Conservation (phyloP, 2,329 filamentous ascomycete genomes). For the Leptographium radiaticola region DNA sequence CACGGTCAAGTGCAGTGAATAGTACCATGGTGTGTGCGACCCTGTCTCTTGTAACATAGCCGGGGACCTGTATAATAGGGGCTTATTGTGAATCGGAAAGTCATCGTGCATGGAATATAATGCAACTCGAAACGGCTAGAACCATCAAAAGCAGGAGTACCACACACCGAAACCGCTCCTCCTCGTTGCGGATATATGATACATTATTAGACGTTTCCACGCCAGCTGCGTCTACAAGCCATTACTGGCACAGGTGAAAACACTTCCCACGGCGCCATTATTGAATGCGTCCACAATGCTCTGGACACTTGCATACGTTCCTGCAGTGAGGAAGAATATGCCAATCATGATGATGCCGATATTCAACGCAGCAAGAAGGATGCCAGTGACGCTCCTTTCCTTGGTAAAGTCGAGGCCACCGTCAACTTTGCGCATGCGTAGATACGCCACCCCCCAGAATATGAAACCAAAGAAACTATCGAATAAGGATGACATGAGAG, state of each 20-base stretch:
- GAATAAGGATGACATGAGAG: conserved; percentile 75
- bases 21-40: too few species aligned
- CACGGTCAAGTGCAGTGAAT: too few species aligned
- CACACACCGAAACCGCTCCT: too few species aligned
- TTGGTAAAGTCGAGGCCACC: conserved; percentile 39
- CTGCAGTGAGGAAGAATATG: conserved; percentile 66
- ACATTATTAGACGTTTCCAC: not conserved
- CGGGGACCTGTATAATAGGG: too few species aligned
- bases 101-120: too few species aligned
- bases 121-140: too few species aligned
- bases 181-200: not conserved
- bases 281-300: conserved; percentile 63
- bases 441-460: conserved; percentile 78
- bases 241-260: conserved; percentile 64
- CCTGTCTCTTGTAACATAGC: too few species aligned
- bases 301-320: conserved; percentile 69
- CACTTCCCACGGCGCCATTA: conserved; percentile 48
- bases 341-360: conserved; percentile 60
- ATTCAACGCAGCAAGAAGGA: conserved; percentile 52
- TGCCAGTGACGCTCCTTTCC: conserved; percentile 36
- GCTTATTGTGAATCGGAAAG: too few species aligned
- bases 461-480: conserved; percentile 94
- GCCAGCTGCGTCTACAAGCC: conserved; percentile 31
- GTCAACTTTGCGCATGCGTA: conserved; percentile 60
- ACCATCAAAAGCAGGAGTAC: too few species aligned